A percentile compares a stretch with the other conserved stretches of the same genome.
Conservation (phyloP, 371 early-diverging fungal species). For the Batkoa obscura region DNA sequence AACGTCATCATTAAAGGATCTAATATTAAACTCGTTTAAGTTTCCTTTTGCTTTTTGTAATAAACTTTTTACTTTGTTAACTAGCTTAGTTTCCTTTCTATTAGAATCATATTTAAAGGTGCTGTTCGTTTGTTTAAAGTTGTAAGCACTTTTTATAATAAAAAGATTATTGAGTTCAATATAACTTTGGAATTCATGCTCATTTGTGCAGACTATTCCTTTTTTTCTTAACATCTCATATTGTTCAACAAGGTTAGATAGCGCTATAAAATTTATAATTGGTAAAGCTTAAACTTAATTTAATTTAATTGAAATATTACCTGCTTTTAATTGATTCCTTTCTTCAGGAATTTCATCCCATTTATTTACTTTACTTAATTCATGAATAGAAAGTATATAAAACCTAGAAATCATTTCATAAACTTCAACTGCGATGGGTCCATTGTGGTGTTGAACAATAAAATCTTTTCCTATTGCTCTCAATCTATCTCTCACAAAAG, state of each 20-base stretch:
- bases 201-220: neutral
- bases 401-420: constrained; percentile 80
- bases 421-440: constrained; percentile 33
- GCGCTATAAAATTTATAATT: neutral
- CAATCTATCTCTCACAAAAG: constrained; percentile 75
- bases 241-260: neutral
- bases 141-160: no score
- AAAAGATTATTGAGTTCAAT: no score
- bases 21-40: no score
- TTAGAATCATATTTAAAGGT: no score
- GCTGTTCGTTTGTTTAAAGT: no score
- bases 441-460: constrained; percentile 64
- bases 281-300: no score
- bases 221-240: neutral
- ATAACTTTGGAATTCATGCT: neutral
- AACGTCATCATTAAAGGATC: no score
- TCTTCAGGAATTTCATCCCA: neutral
- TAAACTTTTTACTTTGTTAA: no score
- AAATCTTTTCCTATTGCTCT: constrained; percentile 78
- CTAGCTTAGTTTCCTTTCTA: no score
- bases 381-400: constrained; percentile 61
- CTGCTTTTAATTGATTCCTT: neutral
- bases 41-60: no score
- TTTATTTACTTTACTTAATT: constrained; percentile 34
- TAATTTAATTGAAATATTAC: neutral